Conservation (phyloP, 2,329 filamentous ascomycete genomes). For the Tolypocladium nubicola region DNA sequence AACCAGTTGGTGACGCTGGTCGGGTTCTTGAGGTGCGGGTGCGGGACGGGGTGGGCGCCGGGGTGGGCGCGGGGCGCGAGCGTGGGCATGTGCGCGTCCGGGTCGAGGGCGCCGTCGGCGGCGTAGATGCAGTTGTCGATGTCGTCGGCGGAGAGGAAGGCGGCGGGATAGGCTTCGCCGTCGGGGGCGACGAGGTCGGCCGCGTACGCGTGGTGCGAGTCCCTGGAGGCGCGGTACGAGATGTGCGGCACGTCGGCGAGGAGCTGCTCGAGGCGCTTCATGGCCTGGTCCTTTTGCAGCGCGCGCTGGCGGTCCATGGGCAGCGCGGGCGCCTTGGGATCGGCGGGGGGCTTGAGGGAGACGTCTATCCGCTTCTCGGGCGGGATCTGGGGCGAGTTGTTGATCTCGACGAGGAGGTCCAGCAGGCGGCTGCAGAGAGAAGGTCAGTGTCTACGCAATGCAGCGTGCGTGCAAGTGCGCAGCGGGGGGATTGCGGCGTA, state of each 20-base stretch:
- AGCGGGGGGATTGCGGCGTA: slow-evolving; percentile 32
- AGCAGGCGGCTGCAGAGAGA: slow-evolving; percentile 59
- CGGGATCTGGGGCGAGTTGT: slow-evolving; percentile 70
- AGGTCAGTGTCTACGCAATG: slow-evolving; percentile 4
- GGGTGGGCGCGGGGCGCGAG: slow-evolving; percentile 39
- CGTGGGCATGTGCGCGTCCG: slow-evolving; percentile 33
- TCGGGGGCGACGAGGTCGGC: slow-evolving; percentile 38
- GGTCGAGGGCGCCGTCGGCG: slow-evolving; percentile 42
- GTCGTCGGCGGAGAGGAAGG: slow-evolving; percentile 59
- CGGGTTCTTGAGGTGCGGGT: slow-evolving; percentile 53
- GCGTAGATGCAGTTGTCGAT: slow-evolving; percentile 64
- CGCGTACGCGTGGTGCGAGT: slow-evolving; percentile 50
- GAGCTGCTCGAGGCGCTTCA: slow-evolving; percentile 40
- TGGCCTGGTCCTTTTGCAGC: slow-evolving; percentile 28
- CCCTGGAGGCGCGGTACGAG: slow-evolving; percentile 42
- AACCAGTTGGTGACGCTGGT: slow-evolving; percentile 96
- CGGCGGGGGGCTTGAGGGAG: slow-evolving; percentile 33
- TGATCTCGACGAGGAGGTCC: slow-evolving; percentile 82
- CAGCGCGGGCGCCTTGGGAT: slow-evolving; percentile 21
- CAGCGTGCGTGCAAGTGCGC: background rate
- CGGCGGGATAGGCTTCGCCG: slow-evolving; percentile 45
- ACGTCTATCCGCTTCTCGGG: slow-evolving; percentile 66
- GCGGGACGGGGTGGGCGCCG: slow-evolving; percentile 23
- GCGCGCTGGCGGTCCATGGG: slow-evolving; percentile 22
- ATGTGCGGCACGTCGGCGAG: slow-evolving; percentile 41